Conservation (phyloP, 2,329 filamentous ascomycete genomes). For the Colletotrichum brevisporum region DNA sequence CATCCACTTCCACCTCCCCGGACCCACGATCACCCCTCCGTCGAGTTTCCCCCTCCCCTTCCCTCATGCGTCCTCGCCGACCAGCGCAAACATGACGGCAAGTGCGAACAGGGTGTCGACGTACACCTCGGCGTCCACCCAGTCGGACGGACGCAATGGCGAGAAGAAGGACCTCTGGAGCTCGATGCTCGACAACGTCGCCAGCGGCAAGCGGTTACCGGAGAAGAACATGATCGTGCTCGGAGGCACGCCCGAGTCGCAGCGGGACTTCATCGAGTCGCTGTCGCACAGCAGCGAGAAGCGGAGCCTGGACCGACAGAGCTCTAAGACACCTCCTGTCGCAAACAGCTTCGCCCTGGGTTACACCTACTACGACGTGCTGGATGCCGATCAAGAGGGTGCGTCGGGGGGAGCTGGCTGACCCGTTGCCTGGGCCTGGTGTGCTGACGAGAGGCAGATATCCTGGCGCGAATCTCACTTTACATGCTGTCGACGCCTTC, state of each 20-base stretch:
- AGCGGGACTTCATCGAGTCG: slow-evolving; percentile 85
- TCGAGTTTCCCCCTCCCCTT: not conserved
- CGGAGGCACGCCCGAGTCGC: slow-evolving; percentile 85
- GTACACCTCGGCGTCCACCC: slow-evolving; percentile 68
- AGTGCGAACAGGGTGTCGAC: slow-evolving; percentile 71
- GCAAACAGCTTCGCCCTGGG: slow-evolving; percentile 94
- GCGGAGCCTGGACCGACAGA: slow-evolving; percentile 68
- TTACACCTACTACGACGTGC: slow-evolving; percentile 95
- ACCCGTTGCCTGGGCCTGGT: not conserved
- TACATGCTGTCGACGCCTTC: slow-evolving; percentile 91
- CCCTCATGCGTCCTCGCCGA: slow-evolving; percentile 33
- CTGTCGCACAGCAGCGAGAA: slow-evolving; percentile 68
- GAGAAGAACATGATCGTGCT: slow-evolving; percentile 93
- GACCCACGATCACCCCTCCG: slow-evolving; percentile 16
- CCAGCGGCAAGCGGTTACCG: slow-evolving; percentile 89
- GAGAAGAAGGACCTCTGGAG: slow-evolving; percentile 95
- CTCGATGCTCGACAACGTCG: slow-evolving; percentile 90
- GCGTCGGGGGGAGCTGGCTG: slow-evolving; percentile 43
- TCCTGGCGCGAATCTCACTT: slow-evolving; percentile 88
- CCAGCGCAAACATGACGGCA: slow-evolving; percentile 58
- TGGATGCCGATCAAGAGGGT: slow-evolving; percentile 96
- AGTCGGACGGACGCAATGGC: slow-evolving; percentile 70
- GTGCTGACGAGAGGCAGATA: slow-evolving; percentile 70
- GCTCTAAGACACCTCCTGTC: slow-evolving; percentile 78
- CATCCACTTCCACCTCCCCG: not conserved